phyloP scores from a whole-genome alignment of 2,329 filamentous ascomycete genomes.

The Aureobasidium musti region DNA sequence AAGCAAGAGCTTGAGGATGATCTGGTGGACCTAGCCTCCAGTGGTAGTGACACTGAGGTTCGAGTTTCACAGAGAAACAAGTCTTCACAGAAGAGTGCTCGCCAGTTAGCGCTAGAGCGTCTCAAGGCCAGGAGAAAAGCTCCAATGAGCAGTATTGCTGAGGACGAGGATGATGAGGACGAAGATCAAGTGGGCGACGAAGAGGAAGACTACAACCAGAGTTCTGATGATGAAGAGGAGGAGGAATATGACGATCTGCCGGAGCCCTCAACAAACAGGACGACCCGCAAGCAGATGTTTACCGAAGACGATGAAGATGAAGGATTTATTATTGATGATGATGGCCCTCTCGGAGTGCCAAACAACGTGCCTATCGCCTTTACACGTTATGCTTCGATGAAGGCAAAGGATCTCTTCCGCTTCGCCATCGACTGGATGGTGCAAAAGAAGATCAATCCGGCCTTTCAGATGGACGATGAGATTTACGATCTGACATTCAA shows the following conservation, averaged over 20 bases:
- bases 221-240: constrained; percentile 40
- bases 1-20: constrained; percentile 48
- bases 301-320: constrained; percentile 59
- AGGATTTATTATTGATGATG: constrained; percentile 65
- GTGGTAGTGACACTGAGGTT: constrained; percentile 37
- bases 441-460: constrained; percentile 73
- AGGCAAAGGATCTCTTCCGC: constrained; percentile 70
- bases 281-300: constrained; percentile 46
- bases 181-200: constrained; percentile 39
- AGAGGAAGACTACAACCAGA: constrained; percentile 37
- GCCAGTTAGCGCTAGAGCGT: constrained; percentile 48
- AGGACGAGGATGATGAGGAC: constrained; percentile 32
- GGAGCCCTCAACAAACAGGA: constrained; percentile 22
- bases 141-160: constrained; percentile 31
- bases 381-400: constrained; percentile 65
- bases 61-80: constrained; percentile 36
- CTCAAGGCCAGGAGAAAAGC: constrained; percentile 48
- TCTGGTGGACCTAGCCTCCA: constrained; percentile 46
- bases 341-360: constrained; percentile 50
- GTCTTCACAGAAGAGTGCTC: constrained; percentile 41
- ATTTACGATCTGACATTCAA: constrained; percentile 69
- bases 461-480: constrained; percentile 62
- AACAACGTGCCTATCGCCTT: constrained; percentile 65
- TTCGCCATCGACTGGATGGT: constrained; percentile 79
- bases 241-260: constrained; percentile 34